A percentile compares a stretch with the other conserved stretches of the same genome.
Conservation (phyloP, 2,329 filamentous ascomycete species). For the Penicillium aurantiogriseum region DNA sequence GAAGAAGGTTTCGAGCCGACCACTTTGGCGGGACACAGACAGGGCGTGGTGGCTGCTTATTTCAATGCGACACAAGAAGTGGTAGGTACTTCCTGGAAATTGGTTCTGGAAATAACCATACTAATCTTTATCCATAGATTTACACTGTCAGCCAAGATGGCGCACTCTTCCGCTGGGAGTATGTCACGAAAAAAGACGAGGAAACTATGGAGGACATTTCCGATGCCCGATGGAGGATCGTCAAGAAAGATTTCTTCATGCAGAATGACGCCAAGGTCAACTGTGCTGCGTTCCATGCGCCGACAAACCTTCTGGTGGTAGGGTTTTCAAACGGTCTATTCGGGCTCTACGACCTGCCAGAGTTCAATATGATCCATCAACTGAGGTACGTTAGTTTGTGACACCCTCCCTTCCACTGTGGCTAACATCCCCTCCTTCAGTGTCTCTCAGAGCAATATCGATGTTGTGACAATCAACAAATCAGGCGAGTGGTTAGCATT, state of each 20-base stretch:
- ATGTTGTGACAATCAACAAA: slow-evolving; percentile 90
- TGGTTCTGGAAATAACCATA: not conserved
- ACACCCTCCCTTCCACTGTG: not conserved
- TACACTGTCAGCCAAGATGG: slow-evolving; percentile 97
- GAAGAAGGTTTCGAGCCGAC: slow-evolving; percentile 89
- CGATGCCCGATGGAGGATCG: slow-evolving; percentile 84
- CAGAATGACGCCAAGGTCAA: slow-evolving; percentile 83
- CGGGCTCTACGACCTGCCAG: slow-evolving; percentile 90
- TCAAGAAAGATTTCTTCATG: slow-evolving; percentile 90
- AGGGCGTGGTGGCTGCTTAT: slow-evolving; percentile 90
- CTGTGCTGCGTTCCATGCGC: slow-evolving; percentile 84
- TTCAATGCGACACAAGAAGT: slow-evolving; percentile 93
- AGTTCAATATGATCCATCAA: slow-evolving; percentile 93
- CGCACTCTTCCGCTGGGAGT: slow-evolving; percentile 93
- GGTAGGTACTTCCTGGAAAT: slow-evolving; percentile 34
- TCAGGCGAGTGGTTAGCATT: slow-evolving; percentile 97
- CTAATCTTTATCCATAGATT: slow-evolving; percentile 51
- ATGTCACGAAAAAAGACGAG: slow-evolving; percentile 62
- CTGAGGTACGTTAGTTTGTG: slow-evolving; percentile 46
- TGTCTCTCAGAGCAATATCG: slow-evolving; percentile 95
- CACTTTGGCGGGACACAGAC: slow-evolving; percentile 84
- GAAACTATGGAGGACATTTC: slow-evolving; percentile 61
- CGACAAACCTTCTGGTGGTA: slow-evolving; percentile 87
- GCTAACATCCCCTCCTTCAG: slow-evolving; percentile 53
- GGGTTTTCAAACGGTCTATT: slow-evolving; percentile 96